A percentile compares a stretch with the other conserved stretches of the same genome.
These are phyloP conservation scores for Nematodospora valgi DNA, from an alignment of 805 yeast species.

Conservation along the genomic window DNA sequence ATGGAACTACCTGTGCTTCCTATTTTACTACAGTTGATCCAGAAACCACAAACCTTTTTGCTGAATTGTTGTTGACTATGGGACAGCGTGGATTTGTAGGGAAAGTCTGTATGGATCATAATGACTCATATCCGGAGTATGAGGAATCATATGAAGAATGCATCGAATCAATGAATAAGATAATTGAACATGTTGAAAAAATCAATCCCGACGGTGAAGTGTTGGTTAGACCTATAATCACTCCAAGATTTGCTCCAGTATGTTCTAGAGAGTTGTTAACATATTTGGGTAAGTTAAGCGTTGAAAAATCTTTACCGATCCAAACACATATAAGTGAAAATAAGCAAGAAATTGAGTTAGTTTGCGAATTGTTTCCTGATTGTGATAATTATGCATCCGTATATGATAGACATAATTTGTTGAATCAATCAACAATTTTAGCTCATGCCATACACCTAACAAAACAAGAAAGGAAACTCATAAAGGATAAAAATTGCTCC, in stretches of 20 bases:
- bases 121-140: constrained; percentile 61
- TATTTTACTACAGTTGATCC: constrained; percentile 89
- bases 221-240: constrained; percentile 67
- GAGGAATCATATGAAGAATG: constrained; percentile 61
- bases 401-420: constrained; percentile 59
- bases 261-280: constrained; percentile 64
- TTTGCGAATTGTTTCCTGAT: constrained; percentile 68
- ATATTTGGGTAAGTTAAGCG: constrained; percentile 56
- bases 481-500: constrained; percentile 58
- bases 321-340: constrained; percentile 95
- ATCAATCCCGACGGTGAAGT: constrained; percentile 52
- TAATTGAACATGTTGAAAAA: constrained; percentile 52
- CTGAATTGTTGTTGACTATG: constrained; percentile 56
- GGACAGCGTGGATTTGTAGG: constrained; percentile 94
- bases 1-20: constrained; percentile 91
- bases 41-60: constrained; percentile 70
- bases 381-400: constrained; percentile 69
- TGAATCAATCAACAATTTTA: constrained; percentile 65
- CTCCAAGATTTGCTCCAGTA: constrained; percentile 93
- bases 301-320: constrained; percentile 54
- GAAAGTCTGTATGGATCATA: constrained; percentile 88
- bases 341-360: constrained; percentile 69
- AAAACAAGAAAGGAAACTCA: constrained; percentile 57
- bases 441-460: constrained; percentile 87
- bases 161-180: constrained; percentile 48